Conservation (phyloP, 2,329 filamentous ascomycete genomes). For the Cercospora janseana region DNA sequence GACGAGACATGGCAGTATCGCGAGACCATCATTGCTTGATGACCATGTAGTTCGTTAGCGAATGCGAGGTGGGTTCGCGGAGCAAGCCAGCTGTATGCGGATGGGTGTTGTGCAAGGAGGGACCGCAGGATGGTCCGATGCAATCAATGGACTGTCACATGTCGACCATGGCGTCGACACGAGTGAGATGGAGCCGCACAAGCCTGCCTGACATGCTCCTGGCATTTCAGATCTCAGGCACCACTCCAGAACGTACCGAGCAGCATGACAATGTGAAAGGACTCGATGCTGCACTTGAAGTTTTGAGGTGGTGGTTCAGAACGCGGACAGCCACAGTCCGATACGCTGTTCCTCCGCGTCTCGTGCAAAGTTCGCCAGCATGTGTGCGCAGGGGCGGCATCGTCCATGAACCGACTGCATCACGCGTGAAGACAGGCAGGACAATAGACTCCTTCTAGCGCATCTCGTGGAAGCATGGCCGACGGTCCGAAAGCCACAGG, state of each 20-base stretch:
- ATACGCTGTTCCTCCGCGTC: not conserved
- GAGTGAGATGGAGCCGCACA: not conserved
- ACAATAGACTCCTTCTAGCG: slow-evolving; percentile 14
- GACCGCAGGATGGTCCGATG: no score
- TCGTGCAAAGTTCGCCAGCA: not conserved
- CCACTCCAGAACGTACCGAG: not conserved
- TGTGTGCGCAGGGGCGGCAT: not conserved
- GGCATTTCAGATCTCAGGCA: slow-evolving; percentile 14
- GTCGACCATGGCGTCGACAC: not conserved
- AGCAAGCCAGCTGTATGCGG: no score
- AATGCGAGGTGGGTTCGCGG: no score
- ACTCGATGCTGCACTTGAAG: no score
- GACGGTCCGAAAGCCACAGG: slow-evolving; percentile 17
- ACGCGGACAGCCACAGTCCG: no score
- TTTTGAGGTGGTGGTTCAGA: no score
- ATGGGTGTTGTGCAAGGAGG: no score
- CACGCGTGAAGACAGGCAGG: slow-evolving; percentile 1
- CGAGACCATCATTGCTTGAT: no score
- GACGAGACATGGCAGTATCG: no score
- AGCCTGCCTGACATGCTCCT: not conserved
- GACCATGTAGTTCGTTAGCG: no score
- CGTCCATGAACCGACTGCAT: not conserved
- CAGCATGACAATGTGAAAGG: not conserved
- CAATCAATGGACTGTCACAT: not conserved
- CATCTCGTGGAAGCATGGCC: slow-evolving; percentile 12